Percentiles rank a stretch among this genome's conserved stretches.
These are phyloP conservation scores for Colletotrichum australisinense DNA, from an alignment of 2,329 filamentous ascomycete species.

Conservation along the genomic window DNA sequence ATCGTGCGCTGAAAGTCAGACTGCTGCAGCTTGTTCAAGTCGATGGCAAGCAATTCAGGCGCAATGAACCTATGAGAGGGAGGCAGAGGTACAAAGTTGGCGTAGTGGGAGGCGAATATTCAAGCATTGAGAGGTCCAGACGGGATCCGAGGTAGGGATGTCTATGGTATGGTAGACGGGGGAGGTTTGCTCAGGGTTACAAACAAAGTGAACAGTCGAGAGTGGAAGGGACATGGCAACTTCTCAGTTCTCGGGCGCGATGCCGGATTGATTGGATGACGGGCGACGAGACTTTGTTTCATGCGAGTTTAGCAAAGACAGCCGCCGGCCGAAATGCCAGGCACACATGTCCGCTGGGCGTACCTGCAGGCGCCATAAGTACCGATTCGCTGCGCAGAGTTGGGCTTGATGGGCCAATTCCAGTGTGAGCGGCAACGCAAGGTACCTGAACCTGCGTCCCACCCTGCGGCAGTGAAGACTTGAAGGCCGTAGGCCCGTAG, in stretches of 20 bases:
- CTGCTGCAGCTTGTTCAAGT: constrained; percentile 1
- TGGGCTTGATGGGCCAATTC: constrained; percentile 6
- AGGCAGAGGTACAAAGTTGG: neutral
- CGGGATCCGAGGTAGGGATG: neutral
- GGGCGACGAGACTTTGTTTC: constrained; percentile 26
- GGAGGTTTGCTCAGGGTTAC: neutral
- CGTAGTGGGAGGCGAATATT: neutral
- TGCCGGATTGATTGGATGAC: constrained; percentile 30
- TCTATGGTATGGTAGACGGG: neutral
- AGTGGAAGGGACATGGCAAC: constrained; percentile 20
- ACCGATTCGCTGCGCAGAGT: constrained; percentile 23
- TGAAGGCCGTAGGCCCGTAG: neutral
- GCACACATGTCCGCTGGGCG: constrained; percentile 14
- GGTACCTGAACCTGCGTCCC: neutral
- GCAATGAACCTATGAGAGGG: constrained; percentile 5
- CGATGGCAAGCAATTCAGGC: neutral
- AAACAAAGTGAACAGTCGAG: constrained; percentile 15
- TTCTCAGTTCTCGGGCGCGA: constrained; percentile 29
- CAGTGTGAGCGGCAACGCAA: constrained; percentile 31
- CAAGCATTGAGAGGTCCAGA: constrained; percentile 4
- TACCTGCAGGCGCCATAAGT: constrained; percentile 25
- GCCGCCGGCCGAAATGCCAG: constrained; percentile 31
- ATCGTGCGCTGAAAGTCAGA: constrained; percentile 18
- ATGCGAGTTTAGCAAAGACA: constrained; percentile 33
- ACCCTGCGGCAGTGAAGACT: neutral